Base-by-base conservation (phyloP, 192 early-diverging fungal genomes). In the Backusella macrospora region DNA sequence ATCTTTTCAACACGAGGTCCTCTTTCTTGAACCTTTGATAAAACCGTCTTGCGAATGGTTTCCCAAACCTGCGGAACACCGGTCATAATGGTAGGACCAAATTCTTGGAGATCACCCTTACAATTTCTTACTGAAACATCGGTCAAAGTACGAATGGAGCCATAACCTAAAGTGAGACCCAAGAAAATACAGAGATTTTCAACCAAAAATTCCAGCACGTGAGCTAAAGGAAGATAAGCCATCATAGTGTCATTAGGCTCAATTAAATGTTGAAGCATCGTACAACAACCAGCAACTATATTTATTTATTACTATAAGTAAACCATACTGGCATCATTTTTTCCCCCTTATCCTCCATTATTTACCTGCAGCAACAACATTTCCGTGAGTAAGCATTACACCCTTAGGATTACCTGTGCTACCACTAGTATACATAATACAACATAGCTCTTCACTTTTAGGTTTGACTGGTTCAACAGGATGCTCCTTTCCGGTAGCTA, bases 61-160 rank as follows among this genome's bases (percentile, higher is more conserved):
- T 93, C 92, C 92, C 91, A 93, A 45, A 93, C 90, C 23, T 87
- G 86, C 6, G 93, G 93, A 3, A 93, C 93, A 46, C 92, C 93
- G 40, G 83, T 82, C 85, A 94, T 86, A 45, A 93, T 70, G 4
- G 89, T 90, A n/a, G 93, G 93, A 14, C 75, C 72, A 18, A 93
- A 84, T 39, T 90, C 90, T 59, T 85, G 83, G 23, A 94, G 73
- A 71, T 94, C 93, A 74, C 90, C 92, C 65, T 90, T 87, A 47
- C 90, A 84, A 0, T 77, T 75, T 47, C 82, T 71, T 4, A 76
- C 76, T 2, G 78, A 77, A 15, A 66, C 82, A 62, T 94, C 91
- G 48, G 89, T 91, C 38, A 94, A 79, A 0, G 93, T 93, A 45
- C 87, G 83, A 8, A 87, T 78, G 18, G 77, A 82, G 10, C 89